Evolutionary conservation across 495 filamentous ascomycete species (phyloP).

Genomic region (Annulohypoxylon stygium): DNA sequence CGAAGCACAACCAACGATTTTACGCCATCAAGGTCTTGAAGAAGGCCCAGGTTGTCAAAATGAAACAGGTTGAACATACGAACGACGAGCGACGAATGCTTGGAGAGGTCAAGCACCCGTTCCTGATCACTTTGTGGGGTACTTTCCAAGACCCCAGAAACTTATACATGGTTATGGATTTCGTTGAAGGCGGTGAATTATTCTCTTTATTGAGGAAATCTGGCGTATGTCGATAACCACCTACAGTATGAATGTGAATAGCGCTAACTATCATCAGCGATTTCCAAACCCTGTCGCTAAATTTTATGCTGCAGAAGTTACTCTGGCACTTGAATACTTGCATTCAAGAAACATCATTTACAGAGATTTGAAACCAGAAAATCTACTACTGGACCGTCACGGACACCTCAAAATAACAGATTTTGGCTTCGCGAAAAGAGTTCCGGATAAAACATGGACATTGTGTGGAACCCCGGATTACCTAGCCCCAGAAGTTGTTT

Average conservation of each 20-base stretch:
- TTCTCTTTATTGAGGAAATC: constrained; percentile 96
- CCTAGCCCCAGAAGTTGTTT: constrained; percentile 95
- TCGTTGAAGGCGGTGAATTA: constrained; percentile 98
- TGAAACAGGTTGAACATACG: constrained; percentile 99
- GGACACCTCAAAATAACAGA: constrained; percentile 98
- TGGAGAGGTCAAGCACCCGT: constrained; percentile 94
- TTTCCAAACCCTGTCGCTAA: constrained; percentile 99
- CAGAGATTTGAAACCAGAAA: constrained; percentile 96
- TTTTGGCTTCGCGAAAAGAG: constrained; percentile 98
- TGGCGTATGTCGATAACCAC: constrained; percentile 74
- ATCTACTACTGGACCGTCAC: constrained; percentile 93
- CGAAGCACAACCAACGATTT: constrained; percentile 95
- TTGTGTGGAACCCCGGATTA: constrained; percentile 99
- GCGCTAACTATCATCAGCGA: constrained; percentile 69
- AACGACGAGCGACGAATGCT: constrained; percentile 98
- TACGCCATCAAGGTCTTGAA: constrained; percentile 99
- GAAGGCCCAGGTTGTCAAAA: constrained; percentile 98
- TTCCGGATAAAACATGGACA: constrained; percentile 99
- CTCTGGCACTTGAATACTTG: constrained; percentile 94
- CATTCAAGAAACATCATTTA: constrained; percentile 96
- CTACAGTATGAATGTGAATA: not conserved
- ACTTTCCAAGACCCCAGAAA: constrained; percentile 97
- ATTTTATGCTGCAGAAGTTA: constrained; percentile 98
- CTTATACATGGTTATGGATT: constrained; percentile 99
- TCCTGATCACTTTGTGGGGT: constrained; percentile 97